Conservation (phyloP, 768 basidiomycete genomes). For the Zangia roseola region DNA sequence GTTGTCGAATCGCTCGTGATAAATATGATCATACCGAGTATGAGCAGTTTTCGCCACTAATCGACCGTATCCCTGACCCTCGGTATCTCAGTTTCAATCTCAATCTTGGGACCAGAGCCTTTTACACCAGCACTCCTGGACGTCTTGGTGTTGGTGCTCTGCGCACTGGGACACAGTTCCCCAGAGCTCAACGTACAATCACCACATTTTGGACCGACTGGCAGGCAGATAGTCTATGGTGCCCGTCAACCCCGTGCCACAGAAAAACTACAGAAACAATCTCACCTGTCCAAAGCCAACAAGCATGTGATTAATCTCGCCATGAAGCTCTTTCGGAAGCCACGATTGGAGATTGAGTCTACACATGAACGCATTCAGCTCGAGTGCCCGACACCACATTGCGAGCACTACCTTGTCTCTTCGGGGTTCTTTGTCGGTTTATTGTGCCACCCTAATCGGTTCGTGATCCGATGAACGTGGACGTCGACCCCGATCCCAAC, state of each 20-base stretch:
- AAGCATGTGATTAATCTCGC: slow-evolving; percentile 75
- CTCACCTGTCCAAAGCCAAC: slow-evolving; percentile 85
- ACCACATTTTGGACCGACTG: slow-evolving; percentile 64
- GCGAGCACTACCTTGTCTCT: slow-evolving; percentile 63
- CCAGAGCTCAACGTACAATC: slow-evolving; percentile 54
- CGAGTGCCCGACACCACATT: neutral
- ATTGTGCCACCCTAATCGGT: slow-evolving; percentile 90
- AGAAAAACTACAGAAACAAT: neutral
- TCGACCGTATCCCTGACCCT: too few relatives aligned
- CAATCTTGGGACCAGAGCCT: slow-evolving; percentile 35
- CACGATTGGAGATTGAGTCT: slow-evolving; percentile 82
- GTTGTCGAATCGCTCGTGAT: too few relatives aligned
- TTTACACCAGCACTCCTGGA: slow-evolving; percentile 1
- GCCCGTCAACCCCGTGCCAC: neutral
- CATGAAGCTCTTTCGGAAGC: slow-evolving; percentile 71
- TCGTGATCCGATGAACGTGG: slow-evolving; percentile 94
- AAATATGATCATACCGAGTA: too few relatives aligned
- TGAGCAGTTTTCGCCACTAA: slow-evolving; percentile 2
- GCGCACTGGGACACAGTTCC: slow-evolving; percentile 68
- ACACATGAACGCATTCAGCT: neutral
- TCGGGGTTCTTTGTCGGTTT: slow-evolving; percentile 84
- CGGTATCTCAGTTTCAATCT: slow-evolving; percentile 36
- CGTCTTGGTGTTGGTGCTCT: slow-evolving; percentile 22
- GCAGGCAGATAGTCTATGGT: slow-evolving; percentile 61
- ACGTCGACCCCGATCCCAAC: slow-evolving; percentile 94